Conservation (phyloP, 177 flowering plant genomes). For the Vitis hybrid region DNA sequence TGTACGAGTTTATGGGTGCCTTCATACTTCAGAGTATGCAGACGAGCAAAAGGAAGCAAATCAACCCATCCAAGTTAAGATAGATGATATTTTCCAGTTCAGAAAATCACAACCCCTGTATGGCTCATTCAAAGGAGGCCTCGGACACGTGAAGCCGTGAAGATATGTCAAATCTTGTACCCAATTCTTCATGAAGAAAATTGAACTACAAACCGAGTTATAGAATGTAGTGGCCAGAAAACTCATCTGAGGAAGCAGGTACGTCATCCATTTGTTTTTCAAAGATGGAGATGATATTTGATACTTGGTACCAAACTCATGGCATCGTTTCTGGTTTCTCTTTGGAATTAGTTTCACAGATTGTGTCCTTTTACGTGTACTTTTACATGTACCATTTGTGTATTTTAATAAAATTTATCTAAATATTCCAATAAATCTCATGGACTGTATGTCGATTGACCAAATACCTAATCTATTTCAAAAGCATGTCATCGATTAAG, state of each 20-base stretch:
- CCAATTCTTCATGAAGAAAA: not conserved
- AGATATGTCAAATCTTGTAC: not conserved
- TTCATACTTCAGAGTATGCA: constrained; percentile 53
- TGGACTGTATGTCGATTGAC: too few species aligned
- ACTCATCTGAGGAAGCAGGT: not conserved
- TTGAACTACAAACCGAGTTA: not conserved
- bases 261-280: not conserved
- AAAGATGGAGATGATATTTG: not conserved
- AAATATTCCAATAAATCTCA: too few species aligned
- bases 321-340: not conserved
- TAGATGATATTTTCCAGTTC: constrained; percentile 78
- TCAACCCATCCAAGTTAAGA: constrained; percentile 28
- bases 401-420: too few species aligned
- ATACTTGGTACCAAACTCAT: not conserved
- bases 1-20: constrained; percentile 64
- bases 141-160: constrained; percentile 57
- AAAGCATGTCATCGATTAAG: too few species aligned
- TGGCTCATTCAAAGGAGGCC: constrained; percentile 79
- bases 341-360: not conserved
- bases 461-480: too few species aligned
- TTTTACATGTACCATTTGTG: too few species aligned
- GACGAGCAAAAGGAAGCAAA: constrained; percentile 34
- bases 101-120: constrained; percentile 83
- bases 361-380: too few species aligned
- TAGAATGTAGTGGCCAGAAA: not conserved